Evolutionary conservation across 306 rosid genomes (phyloP).

Genomic region (Myrica gale): DNA sequence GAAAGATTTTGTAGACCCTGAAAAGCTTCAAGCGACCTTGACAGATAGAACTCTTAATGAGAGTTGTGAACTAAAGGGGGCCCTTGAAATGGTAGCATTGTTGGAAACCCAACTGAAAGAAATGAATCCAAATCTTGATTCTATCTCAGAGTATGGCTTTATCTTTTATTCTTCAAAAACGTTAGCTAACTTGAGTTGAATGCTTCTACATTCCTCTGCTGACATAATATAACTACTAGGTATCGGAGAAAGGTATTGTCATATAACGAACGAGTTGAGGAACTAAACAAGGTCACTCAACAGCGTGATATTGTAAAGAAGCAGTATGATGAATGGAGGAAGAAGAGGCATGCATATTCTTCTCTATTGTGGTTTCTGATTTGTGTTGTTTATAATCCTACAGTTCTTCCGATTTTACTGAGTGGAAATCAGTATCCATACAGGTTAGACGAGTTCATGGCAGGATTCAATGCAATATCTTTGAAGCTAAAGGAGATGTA

Average conservation of each 20-base stretch:
- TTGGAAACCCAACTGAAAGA: conserved; percentile 88
- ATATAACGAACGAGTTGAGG: conserved; percentile 87
- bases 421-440: conserved; percentile 19
- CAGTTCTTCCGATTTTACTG: conserved; percentile 4
- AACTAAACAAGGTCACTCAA: conserved; percentile 18
- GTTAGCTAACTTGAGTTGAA: conserved; percentile 19
- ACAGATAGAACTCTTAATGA: conserved; percentile 51
- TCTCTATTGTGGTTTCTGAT: conserved; percentile 1
- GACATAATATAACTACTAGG: conserved; percentile 37
- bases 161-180: conserved; percentile 11
- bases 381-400: conserved; percentile 10
- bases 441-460: conserved; percentile 97
- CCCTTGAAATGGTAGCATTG: conserved; percentile 68
- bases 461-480: conserved; percentile 88
- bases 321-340: conserved; percentile 85
- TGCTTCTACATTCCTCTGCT: conserved; percentile 1
- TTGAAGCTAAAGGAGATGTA: conserved; percentile 93
- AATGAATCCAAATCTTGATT: conserved; percentile 97
- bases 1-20: conserved; percentile 75
- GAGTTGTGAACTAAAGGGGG: conserved; percentile 65
- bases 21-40: conserved; percentile 71
- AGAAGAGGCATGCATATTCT: conserved; percentile 58
- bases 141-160: conserved; percentile 75
- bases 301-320: conserved; percentile 80
- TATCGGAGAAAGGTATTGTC: conserved; percentile 71